Evolutionary conservation across 495 filamentous ascomycete genomes (phyloP), one percentile per base, ranked within the genome.

Genomic region (Wilcoxina mikolae): DNA sequence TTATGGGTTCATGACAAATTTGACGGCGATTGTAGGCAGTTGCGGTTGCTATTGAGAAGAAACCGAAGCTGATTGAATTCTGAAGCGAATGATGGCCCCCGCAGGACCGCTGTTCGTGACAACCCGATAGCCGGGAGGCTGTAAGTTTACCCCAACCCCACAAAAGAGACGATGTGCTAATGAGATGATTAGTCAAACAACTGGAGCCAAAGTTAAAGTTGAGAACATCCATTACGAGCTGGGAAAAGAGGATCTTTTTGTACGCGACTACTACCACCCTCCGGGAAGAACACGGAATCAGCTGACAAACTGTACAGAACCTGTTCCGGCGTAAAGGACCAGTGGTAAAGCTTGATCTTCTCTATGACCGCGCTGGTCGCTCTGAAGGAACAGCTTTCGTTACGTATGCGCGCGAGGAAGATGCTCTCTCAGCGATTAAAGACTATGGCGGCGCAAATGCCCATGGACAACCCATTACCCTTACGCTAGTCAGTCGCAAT

Each of bases 181-280:
- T n/a, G n/a, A n/a, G n/a, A n/a, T n/a, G n/a, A n/a, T n/a, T 54
- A 65, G 62, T 35, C 55, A 54, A 42, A 38, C 28, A 20, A 33
- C 31, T 15, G 83, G 64, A 9, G 57, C 59, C 61, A 89, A 85
- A 68, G 68, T 95, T 57, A 82, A 82, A 51, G 82, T 95, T 45
- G 87, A 94, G 57, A 95, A 95, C 66, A 70, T 95, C 46, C 90
- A 95, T 69, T 95, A 94, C 69, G 90, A 95, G 39, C 76, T 95
- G 53, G 87, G 83, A 23, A 83, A 90, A 68, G 79, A 78, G 26
- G 90, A 95, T 64, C 77, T 95, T 47, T 75, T 85, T 64, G 90
- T 90, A 77, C 47, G 71, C 56, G n/a, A 35, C 22, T 49, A 15
- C 22, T 17, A n/a, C n/a, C n/a, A n/a, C n/a, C n/a, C n/a, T n/a